phyloP scores from a whole-genome alignment of 495 filamentous ascomycete genomes.

The Penicillium verhagenii region DNA sequence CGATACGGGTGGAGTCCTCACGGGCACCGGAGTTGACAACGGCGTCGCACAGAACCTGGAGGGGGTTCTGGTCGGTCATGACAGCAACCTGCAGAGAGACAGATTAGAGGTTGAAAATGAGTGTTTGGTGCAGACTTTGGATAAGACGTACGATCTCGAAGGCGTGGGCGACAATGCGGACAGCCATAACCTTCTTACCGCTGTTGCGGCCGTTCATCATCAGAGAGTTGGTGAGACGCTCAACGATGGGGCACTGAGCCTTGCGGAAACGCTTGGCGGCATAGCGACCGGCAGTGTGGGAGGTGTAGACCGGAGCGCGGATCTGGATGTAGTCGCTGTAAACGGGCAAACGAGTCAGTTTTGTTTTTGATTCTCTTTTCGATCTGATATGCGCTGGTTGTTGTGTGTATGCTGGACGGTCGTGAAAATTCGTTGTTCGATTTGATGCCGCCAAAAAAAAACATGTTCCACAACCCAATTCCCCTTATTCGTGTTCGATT shows the following conservation, averaged over 20 bases:
- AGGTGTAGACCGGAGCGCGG: conserved; percentile 95
- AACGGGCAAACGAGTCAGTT: conserved; percentile 12
- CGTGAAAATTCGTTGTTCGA: background rate
- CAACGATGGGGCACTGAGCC: conserved; percentile 99
- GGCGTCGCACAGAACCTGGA: conserved; percentile 98
- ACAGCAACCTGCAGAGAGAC: conserved; percentile 78
- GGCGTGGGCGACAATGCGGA: conserved; percentile 96
- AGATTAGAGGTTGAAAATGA: background rate
- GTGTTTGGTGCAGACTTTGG: background rate
- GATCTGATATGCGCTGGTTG: conserved; percentile 1
- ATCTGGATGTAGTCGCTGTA: conserved; percentile 98
- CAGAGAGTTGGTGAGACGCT: conserved; percentile 99
- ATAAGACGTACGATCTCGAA: conserved; percentile 90
- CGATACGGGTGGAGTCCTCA: conserved; percentile 99
- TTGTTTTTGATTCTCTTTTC: background rate
- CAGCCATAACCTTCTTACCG: conserved; percentile 99
- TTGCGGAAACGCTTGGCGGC: conserved; percentile 99
- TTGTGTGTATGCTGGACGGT: background rate
- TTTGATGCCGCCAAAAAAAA: conserved; percentile 4
- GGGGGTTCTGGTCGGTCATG: conserved; percentile 99
- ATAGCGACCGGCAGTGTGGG: conserved; percentile 98
- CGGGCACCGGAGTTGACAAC: conserved; percentile 99
- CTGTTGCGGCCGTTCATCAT: conserved; percentile 99
- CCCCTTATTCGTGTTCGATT: conserved; percentile 15
- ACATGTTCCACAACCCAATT: conserved; percentile 10